Evolutionary conservation across 352 stramenopile genomes (phyloP).

Genomic region (Peronospora farinosa): DNA sequence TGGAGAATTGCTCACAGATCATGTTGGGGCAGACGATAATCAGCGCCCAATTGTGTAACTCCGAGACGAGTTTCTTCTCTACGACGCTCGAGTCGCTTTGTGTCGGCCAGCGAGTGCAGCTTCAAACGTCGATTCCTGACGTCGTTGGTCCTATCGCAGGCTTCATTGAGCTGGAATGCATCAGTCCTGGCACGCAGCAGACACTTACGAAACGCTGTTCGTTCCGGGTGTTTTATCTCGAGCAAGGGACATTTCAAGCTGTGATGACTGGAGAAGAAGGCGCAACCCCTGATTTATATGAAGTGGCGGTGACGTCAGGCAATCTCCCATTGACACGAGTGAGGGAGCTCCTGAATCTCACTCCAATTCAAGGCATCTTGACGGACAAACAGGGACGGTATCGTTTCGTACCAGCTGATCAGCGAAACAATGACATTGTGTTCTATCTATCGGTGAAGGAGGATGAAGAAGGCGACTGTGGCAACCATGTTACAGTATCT

Average conservation of each 20-base stretch:
- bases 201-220: slow-evolving; percentile 39
- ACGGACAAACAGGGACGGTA: slow-evolving; percentile 44
- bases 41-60: slow-evolving; percentile 10
- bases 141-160: slow-evolving; percentile 15
- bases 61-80: slow-evolving; percentile 15
- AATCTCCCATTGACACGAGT: slow-evolving; percentile 34
- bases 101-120: slow-evolving; percentile 18
- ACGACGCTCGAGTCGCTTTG: slow-evolving; percentile 21
- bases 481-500: slow-evolving; percentile 24
- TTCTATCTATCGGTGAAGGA: slow-evolving; percentile 33
- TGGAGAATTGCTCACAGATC: slow-evolving; percentile 61
- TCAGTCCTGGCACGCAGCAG: slow-evolving; percentile 57
- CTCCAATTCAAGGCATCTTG: slow-evolving; percentile 51
- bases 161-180: slow-evolving; percentile 35
- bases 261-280: slow-evolving; percentile 21
- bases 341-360: slow-evolving; percentile 42
- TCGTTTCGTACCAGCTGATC: slow-evolving; percentile 18
- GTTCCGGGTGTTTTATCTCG: slow-evolving; percentile 45
- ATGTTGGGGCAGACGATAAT: slow-evolving; percentile 31
- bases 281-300: slow-evolving; percentile 1
- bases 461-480: not conserved
- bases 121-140: slow-evolving; percentile 27
- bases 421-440: slow-evolving; percentile 1
- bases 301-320: slow-evolving; percentile 22
- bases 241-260: slow-evolving; percentile 30